Base-by-base conservation (phyloP, 306 rosid species). In the Hylodesmum podocarpum region DNA sequence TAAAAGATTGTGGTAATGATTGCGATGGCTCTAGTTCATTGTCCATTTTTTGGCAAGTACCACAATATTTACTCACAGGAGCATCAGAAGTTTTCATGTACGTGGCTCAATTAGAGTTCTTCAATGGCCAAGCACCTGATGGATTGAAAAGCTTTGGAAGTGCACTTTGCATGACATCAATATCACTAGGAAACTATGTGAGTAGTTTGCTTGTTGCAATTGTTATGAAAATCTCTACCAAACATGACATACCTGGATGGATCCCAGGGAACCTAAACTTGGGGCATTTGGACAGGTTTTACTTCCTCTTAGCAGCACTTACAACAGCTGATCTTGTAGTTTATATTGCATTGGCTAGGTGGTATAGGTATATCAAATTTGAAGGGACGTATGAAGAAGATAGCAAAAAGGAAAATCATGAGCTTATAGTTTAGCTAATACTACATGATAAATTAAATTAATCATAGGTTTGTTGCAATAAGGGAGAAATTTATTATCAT, bases 41-140 rank as follows among this genome's bases (percentile, higher is more conserved):
- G 1, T 86, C 88, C 73, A 86, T 89, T 14, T 88, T 89, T 27
- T 91, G 97, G 95, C 95, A 91, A 78, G 81, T 82, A 3, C 97
- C 97, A 11, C 95, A 92, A 19, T 92, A 88, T 34, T 80, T 88
- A 0, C 84, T 92, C 0, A 72, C 88, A 8, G 97, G 97, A 50
- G 96, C 97, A 43, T 92, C 93, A 1, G 97, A 92, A 62, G 96
- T 92, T 39, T 86, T 91, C 83, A 91, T 91, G 96, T 91, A 91
- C 46, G 96, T 91, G 2, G 90, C 90, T 18, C 96, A 91, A 46
- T 68, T 91, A 6, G 95, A 91, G 75, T 91, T 91, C 84, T 91
- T 91, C 71, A 91, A 91, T 36, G 86, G 81, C 1, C 97, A 91
- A 16, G 81, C 97, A 29, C 97, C 97, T 0, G 97, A 91, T 18